Percentiles rank a stretch among this genome's conserved stretches.
These are phyloP conservation scores for Ogataea pignaliae DNA, from an alignment of 805 yeast species.

Conservation along the genomic window DNA sequence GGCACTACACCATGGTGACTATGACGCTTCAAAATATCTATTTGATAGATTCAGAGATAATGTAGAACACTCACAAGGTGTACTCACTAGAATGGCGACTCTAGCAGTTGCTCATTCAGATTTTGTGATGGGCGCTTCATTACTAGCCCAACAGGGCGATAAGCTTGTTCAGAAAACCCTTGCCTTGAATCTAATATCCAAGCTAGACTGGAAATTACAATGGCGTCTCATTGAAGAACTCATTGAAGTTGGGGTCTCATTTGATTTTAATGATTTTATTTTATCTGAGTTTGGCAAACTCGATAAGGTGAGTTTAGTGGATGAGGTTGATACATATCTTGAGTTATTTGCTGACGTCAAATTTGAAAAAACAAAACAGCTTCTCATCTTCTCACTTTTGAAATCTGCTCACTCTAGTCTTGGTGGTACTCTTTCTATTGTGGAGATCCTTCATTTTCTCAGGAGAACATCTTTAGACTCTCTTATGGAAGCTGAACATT, in stretches of 20 bases:
- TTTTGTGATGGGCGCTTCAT: conserved; percentile 6
- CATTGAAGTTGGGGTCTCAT: neutral
- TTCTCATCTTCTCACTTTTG: conserved; percentile 16
- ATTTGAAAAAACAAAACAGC: conserved; percentile 3
- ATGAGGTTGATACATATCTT: neutral
- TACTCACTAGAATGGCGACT: conserved; percentile 4
- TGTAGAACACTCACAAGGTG: conserved; percentile 7
- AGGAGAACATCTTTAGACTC: neutral
- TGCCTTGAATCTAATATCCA: conserved; percentile 8
- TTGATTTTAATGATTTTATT: neutral
- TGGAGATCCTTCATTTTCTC: conserved; percentile 9
- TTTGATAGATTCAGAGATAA: conserved; percentile 1
- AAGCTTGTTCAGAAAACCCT: conserved; percentile 1
- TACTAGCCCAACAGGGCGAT: conserved; percentile 6
- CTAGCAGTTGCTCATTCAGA: conserved; percentile 7
- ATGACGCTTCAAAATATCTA: conserved; percentile 1
- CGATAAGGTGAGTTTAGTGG: conserved; percentile 3
- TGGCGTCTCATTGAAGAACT: conserved; percentile 12
- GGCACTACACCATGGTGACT: conserved; percentile 8
- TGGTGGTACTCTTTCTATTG: conserved; percentile 12
- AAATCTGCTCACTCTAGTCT: conserved; percentile 14
- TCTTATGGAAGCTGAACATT: conserved; percentile 9
- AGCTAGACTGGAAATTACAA: neutral
- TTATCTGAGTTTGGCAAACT: conserved; percentile 3
- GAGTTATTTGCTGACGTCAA: conserved; percentile 1